A percentile compares a stretch with the other conserved stretches of the same genome.
Evolutionary conservation across 225 moss, liverwort and hornwort genomes (phyloP).

Genomic region (Neckera pumila): DNA sequence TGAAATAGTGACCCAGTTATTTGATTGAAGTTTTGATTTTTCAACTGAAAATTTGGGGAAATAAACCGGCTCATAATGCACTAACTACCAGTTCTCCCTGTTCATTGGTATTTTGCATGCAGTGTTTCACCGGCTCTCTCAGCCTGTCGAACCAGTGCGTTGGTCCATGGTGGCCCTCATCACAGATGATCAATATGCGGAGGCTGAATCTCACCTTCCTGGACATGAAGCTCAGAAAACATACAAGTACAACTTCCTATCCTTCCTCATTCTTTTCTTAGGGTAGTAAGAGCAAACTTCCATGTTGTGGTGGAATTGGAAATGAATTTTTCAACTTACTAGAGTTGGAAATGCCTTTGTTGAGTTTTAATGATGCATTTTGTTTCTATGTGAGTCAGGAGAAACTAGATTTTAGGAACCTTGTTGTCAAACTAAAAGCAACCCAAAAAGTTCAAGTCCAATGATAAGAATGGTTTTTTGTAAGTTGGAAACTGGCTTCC

Average conservation of each 20-base stretch:
- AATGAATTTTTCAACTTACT: background rate
- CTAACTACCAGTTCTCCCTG: background rate
- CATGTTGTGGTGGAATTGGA: background rate
- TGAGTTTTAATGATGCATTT: background rate
- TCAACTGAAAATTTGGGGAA: background rate
- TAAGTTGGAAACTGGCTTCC: background rate
- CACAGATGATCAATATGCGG: conserved; percentile 11
- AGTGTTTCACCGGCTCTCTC: conserved; percentile 66
- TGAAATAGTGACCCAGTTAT: background rate
- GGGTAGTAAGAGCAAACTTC: background rate
- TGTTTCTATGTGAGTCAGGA: background rate
- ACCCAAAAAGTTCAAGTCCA: background rate
- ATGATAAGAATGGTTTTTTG: background rate
- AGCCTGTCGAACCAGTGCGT: conserved; percentile 46
- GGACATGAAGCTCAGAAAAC: background rate
- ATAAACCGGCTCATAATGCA: background rate
- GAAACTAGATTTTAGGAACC: background rate
- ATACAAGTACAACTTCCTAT: conserved; percentile 6
- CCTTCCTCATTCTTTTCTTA: background rate
- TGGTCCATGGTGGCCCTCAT: conserved; percentile 61
- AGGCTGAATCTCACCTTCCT: conserved; percentile 15
- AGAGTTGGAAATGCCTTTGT: background rate
- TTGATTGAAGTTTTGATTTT: background rate
- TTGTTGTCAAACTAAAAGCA: background rate
- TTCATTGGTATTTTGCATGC: background rate